Evolutionary conservation across 805 yeast genomes (phyloP).

Genomic region (Candida ovalis): DNA sequence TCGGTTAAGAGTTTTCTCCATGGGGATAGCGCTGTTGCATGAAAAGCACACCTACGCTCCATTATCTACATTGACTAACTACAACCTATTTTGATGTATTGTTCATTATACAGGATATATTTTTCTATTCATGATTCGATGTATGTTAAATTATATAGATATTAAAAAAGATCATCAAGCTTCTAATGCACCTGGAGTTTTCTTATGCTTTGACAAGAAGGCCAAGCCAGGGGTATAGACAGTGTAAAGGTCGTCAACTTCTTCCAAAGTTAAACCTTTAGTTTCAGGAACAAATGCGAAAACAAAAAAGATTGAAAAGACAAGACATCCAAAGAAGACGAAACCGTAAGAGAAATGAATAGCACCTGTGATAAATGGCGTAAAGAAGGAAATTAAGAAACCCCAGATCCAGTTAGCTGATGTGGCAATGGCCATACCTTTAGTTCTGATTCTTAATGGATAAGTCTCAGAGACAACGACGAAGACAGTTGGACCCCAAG

Average conservation of each 20-base stretch:
- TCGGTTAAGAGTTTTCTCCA: no score
- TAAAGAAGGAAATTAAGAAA: conserved; percentile 51
- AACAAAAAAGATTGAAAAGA: conserved; percentile 52
- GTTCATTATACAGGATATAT: no score
- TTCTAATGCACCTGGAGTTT: neutral
- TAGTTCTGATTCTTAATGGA: conserved; percentile 60
- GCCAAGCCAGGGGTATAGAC: conserved; percentile 5
- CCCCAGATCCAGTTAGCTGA: conserved; percentile 66
- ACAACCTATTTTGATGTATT: no score
- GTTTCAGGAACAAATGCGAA: conserved; percentile 52
- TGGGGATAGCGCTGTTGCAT: no score
- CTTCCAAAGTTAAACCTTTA: conserved; percentile 52
- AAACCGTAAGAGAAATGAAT: conserved; percentile 56
- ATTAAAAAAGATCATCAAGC: no score
- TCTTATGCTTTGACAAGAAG: neutral
- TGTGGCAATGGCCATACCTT: conserved; percentile 61
- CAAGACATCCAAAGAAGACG: conserved; percentile 51
- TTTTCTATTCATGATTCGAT: no score
- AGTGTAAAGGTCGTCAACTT: conserved; percentile 50
- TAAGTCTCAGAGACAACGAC: conserved; percentile 64
- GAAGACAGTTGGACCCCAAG: conserved; percentile 73
- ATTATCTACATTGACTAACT: no score
- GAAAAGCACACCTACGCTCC: no score
- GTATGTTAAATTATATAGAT: no score
- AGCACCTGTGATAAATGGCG: conserved; percentile 50